Evolutionary conservation across 441 rosid genomes (phyloP), one percentile per base, ranked within the genome.

Genomic region (Eutrema salsugineum): DNA sequence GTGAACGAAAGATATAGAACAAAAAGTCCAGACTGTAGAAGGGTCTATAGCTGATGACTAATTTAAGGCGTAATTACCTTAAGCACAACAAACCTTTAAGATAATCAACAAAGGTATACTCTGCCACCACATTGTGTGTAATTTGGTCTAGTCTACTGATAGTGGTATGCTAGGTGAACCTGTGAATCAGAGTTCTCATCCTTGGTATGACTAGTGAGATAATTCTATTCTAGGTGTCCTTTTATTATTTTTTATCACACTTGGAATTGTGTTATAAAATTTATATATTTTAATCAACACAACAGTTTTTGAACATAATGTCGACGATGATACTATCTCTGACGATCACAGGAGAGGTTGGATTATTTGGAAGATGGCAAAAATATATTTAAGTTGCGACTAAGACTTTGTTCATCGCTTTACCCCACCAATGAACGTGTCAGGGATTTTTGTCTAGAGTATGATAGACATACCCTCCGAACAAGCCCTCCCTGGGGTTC

Each of bases 401-500:
- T 96, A 77, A 85, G 93, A 78, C 93, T 96, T 60, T 96, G 98
- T 82, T 96, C 98, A 10, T 96, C 99, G 48, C 77, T 96, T 78
- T 90, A 88, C 79, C 98, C 99, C 39, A 72, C 85, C 73, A 96
- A 96, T 66, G 99, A 93, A 81, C 98, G 98, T 51, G 85, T 96
- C 44, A 86, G 98, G 76, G 99, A 96, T 82, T 96, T 96, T 81
- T 96, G 95, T 73, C 92, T 96, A 76, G 99, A 96, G 79, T 96
- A 96, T 85, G 99, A 96, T 82, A 86, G 97, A 73, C 99, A 93
- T 85, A 90, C 97, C 68, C 94, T 93, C 74, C 94, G 95, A 78
- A 88, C 99, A 66, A 96, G 87, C 70, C 90, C 99, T 49, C 99
- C 98, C 53, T 96, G 99, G 99, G 98, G 98, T 71, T 96, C 99